These are phyloP conservation scores for Funneliformis geosporum DNA, from an alignment of 192 early-diverging fungal species.

Conservation along the genomic window DNA sequence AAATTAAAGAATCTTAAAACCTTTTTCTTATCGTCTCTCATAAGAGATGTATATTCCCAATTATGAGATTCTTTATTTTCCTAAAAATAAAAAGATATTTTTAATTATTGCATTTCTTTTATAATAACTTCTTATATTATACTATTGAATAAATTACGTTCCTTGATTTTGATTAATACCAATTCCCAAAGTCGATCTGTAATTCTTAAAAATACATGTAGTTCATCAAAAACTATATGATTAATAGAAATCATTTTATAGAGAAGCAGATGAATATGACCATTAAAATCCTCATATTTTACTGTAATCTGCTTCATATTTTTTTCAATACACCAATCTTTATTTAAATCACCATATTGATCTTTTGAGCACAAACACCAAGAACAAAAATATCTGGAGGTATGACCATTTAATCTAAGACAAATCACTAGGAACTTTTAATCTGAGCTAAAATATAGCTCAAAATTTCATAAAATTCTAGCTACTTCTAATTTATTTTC, in stretches of 20 bases:
- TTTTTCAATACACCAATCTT: neutral
- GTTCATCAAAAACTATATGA: conserved; percentile 8
- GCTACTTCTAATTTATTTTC: neutral
- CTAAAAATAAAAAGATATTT: neutral
- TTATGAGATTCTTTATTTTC: neutral
- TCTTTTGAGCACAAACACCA: neutral
- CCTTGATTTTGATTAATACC: neutral
- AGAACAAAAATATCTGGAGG: neutral
- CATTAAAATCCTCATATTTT: neutral
- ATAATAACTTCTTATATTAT: neutral
- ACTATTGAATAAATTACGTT: neutral
- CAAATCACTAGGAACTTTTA: neutral
- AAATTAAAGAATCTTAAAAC: neutral
- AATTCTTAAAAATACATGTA: neutral
- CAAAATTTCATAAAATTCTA: conserved; percentile 6
- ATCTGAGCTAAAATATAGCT: conserved; percentile 17
- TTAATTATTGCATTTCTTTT: neutral
- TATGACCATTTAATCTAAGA: neutral
- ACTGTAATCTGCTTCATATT: neutral
- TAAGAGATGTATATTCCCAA: neutral
- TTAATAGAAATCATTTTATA: neutral
- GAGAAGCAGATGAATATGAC: neutral
- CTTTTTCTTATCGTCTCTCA: neutral
- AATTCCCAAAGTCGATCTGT: neutral
- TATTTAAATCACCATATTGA: neutral